These are phyloP conservation scores for Pythium brassicae DNA, from an alignment of 352 stramenopile species.

Conservation along the genomic window DNA sequence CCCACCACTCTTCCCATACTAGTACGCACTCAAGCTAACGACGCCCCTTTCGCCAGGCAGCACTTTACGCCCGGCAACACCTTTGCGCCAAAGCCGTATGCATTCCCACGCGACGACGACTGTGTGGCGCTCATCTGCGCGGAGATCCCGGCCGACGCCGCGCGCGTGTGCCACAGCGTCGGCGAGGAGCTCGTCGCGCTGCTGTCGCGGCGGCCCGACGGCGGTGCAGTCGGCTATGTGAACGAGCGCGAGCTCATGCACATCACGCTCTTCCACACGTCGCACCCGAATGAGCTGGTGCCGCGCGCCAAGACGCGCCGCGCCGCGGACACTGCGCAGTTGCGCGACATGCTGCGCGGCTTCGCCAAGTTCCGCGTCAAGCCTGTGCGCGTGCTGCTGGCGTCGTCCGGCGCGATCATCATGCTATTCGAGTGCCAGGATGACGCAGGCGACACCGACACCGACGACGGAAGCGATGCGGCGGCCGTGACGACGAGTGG, in stretches of 20 bases:
- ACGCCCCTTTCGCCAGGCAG: slow-evolving; percentile 16
- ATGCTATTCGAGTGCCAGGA: slow-evolving; percentile 54
- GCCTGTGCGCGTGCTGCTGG: slow-evolving; percentile 49
- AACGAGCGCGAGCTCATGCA: slow-evolving; percentile 70
- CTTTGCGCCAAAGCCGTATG: slow-evolving; percentile 46
- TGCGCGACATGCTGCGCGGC: slow-evolving; percentile 29
- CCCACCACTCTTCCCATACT: too few relatives aligned
- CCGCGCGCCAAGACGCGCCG: slow-evolving; percentile 31
- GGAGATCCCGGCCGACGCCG: slow-evolving; percentile 30
- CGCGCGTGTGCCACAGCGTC: slow-evolving; percentile 29
- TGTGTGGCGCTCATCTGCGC: slow-evolving; percentile 46
- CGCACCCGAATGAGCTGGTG: slow-evolving; percentile 52
- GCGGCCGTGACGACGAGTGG: not conserved
- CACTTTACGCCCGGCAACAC: slow-evolving; percentile 27
- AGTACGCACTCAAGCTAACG: not conserved
- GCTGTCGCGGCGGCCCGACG: slow-evolving; percentile 28
- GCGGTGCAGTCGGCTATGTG: slow-evolving; percentile 39
- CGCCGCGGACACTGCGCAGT: slow-evolving; percentile 34
- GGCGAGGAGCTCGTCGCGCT: slow-evolving; percentile 40
- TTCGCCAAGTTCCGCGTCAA: slow-evolving; percentile 41
- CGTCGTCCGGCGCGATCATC: slow-evolving; percentile 59
- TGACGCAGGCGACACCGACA: not conserved
- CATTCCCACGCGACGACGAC: slow-evolving; percentile 38
- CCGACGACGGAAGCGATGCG: slow-evolving; percentile 5
- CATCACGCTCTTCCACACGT: slow-evolving; percentile 79